Conservation (phyloP, 495 filamentous ascomycete genomes). For the Talaromyces ruber region DNA sequence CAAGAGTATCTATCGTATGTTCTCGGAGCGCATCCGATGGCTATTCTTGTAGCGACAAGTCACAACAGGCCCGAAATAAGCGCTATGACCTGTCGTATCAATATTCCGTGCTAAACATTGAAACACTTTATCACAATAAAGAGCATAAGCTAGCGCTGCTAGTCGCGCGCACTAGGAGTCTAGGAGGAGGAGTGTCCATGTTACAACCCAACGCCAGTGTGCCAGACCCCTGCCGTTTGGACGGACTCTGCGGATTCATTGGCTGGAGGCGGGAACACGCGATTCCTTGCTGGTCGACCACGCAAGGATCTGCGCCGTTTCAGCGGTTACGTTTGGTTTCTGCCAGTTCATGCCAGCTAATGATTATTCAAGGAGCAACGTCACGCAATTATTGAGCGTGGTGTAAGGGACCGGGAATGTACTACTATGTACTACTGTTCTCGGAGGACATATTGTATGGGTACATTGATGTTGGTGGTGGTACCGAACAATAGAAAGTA, state of each 20-base stretch:
- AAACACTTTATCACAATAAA: neutral
- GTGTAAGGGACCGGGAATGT: neutral
- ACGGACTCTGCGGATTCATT: neutral
- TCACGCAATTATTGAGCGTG: neutral
- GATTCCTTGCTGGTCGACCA: neutral
- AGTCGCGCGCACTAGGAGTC: neutral
- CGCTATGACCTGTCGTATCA: neutral
- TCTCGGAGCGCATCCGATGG: neutral
- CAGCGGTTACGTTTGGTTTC: neutral
- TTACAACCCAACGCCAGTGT: neutral
- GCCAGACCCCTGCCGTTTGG: neutral
- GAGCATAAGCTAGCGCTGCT: neutral
- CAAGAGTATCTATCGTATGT: neutral
- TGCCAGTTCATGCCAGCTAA: neutral
- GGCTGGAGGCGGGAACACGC: neutral
- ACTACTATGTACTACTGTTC: neutral
- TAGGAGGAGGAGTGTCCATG: neutral
- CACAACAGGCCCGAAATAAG: neutral
- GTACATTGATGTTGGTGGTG: neutral
- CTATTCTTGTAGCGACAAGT: neutral
- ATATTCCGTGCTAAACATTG: neutral
- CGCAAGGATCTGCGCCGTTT: neutral
- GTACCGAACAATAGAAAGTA: neutral
- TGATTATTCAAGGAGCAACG: neutral
- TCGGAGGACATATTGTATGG: neutral